A percentile compares a stretch with the other conserved stretches of the same genome.
Evolutionary conservation across 495 filamentous ascomycete genomes (phyloP).

Genomic region (Bacidia rubella): DNA sequence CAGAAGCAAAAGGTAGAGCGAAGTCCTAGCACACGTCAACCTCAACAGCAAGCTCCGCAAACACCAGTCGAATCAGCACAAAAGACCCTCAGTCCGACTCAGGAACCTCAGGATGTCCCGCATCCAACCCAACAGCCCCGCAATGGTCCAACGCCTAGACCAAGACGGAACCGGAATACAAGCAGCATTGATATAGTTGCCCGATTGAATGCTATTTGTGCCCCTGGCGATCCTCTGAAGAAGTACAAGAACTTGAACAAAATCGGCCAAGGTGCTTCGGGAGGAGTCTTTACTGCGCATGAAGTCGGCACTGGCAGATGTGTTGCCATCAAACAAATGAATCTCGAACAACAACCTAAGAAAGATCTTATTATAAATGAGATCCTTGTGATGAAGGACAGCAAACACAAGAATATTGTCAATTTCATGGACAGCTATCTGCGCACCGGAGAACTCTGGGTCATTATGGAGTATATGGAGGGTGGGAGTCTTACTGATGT

Average conservation of each 20-base stretch:
- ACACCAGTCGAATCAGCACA: not conserved
- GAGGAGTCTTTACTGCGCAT: slow-evolving; percentile 88
- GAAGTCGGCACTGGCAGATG: slow-evolving; percentile 69
- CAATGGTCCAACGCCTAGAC: slow-evolving; percentile 40
- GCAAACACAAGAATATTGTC: slow-evolving; percentile 95
- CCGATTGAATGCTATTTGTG: slow-evolving; percentile 76
- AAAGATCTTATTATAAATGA: slow-evolving; percentile 99
- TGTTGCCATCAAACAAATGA: slow-evolving; percentile 99
- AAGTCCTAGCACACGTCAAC: slow-evolving; percentile 54
- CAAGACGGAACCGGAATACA: slow-evolving; percentile 62
- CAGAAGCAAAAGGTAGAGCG: slow-evolving; percentile 42
- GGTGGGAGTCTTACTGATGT: slow-evolving; percentile 95
- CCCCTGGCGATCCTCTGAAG: slow-evolving; percentile 71
- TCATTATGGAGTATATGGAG: slow-evolving; percentile 99
- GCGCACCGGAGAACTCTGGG: slow-evolving; percentile 81
- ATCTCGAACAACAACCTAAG: slow-evolving; percentile 93
- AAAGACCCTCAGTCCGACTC: not conserved
- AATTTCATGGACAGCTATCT: slow-evolving; percentile 97
- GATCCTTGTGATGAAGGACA: slow-evolving; percentile 98
- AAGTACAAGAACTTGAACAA: slow-evolving; percentile 82
- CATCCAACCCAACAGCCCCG: slow-evolving; percentile 29
- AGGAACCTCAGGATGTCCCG: slow-evolving; percentile 37
- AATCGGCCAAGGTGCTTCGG: slow-evolving; percentile 94
- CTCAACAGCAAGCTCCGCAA: slow-evolving; percentile 20
- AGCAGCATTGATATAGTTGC: slow-evolving; percentile 60